Evolutionary conservation across 257 asterid species (phyloP), one percentile per base, ranked within the genome.

Genomic region (Solanum pinnatisectum): DNA sequence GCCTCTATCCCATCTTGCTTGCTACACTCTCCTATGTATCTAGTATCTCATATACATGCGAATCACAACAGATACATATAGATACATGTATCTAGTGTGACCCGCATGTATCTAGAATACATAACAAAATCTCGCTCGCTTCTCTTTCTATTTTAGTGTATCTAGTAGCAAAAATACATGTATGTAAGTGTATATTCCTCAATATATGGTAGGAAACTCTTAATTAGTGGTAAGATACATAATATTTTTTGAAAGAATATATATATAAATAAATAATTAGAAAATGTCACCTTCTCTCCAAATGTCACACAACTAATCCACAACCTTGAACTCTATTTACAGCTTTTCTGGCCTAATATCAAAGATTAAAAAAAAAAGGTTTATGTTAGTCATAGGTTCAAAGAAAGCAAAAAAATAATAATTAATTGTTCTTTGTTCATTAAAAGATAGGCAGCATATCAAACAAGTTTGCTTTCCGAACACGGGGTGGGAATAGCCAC

Each of bases 291-390:
- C 27, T 39, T 23, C 22, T 37, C 42, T 10, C 82, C 25, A 44
- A 44, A 79, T 79, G 10, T 67, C 72, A 87, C 63, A 46, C 59
- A 36, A 16, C n/a, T 56, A 56, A 18, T 6, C 65, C 71, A n/a
- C 65, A 30, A 20, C 42, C 85, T 77, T 63, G 92, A 89, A 91
- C 90, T 89, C 91, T 91, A 56, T 90, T 88, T n/a, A 76, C 63
- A 9, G 94, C 92, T 88, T 84, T 90, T 76, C 56, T 85, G 84
- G 90, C 95, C 98, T 93, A 33, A 16, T 16, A 81, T 81, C 39
- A 32, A 36, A 82, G 25, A 33, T 59, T 20, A 0, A 22, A 72
- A 25, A 59, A 72, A 32, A 42, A 81, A 6, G 15, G 23, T 32
- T 1, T 14, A 59, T 32, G 49, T 52, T 59, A 13, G 33, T 33